Base-by-base conservation (phyloP, 2,329 filamentous ascomycete genomes). In the Aspergillus quadrilineatus region DNA sequence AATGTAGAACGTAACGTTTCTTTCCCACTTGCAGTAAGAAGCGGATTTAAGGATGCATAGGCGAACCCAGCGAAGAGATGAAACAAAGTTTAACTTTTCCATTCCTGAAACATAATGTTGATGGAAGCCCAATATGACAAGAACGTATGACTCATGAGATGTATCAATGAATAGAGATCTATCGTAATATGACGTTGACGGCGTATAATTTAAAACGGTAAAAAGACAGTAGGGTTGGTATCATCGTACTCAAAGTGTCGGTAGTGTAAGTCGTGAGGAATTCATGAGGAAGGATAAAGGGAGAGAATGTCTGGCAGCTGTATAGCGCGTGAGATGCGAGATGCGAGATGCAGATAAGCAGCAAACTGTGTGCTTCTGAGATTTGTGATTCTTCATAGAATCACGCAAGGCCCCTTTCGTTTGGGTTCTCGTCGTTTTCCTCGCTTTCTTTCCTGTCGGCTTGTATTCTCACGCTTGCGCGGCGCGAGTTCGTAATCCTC, bases 381-480 rank as follows among this genome's bases (percentile, higher is more conserved):
- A 14, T 44, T 12, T n/a, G 30, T 34, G n/a, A 41, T 29, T 46
- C 28, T 45, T 67, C 65, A 76, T 54, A 76, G 67, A 61, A 76
- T 74, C 44, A 75, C 68, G 62, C 74, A 77, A 17, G 72, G 70
- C 1, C 69, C 69, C 53, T 71, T 70, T 15, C 74, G 71, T 60
- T 68, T 65, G 17, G 61, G 58, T 50, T 66, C 63, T 51, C 65
- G 67, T 50, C 62, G 61, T 59, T 65, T 67, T 15, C 72, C 67
- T 55, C 64, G 63, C 58, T 73, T 73, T 32, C 72, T 65, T 39
- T 77, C 71, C 42, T 69, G 63, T 43, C 70, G 66, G 47, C 65
- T 69, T 2, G 69, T 61, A 15, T 67, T 64, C 12, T 76, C 73
- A 30, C 71, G 67, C 60, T 73, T 74, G 43, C 71, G 68, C n/a